These are phyloP conservation scores for Dendrobium catenatum DNA, from an alignment of 106 monocot genomes.

Conservation along the genomic window DNA sequence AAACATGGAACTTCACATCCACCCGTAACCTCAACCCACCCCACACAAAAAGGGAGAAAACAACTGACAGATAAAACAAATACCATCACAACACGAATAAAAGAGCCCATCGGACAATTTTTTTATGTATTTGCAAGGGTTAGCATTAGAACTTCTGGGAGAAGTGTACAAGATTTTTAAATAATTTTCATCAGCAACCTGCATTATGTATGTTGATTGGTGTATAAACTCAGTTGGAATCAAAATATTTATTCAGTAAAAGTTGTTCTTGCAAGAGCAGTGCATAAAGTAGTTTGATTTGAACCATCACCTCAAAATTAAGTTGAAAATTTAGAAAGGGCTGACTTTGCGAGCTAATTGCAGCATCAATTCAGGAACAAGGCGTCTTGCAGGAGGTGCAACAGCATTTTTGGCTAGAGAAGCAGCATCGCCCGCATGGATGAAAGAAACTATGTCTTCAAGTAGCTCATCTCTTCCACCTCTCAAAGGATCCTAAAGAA, in stretches of 20 bases:
- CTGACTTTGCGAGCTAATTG: constrained; percentile 54
- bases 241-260: not conserved
- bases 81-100: not conserved
- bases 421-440: constrained; percentile 34
- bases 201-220: not conserved
- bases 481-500: constrained; percentile 65
- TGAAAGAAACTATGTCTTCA: constrained; percentile 36
- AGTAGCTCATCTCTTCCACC: constrained; percentile 65
- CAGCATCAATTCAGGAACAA: constrained; percentile 67
- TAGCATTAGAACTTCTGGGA: not conserved
- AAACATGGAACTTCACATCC: not conserved
- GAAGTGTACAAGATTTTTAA: not conserved
- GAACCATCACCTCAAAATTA: constrained; percentile 16
- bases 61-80: not conserved
- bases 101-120: not conserved
- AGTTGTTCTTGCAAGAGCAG: not conserved
- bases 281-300: not conserved
- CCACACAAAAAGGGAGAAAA: not conserved
- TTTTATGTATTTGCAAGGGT: not conserved
- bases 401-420: constrained; percentile 20
- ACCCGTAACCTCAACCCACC: not conserved
- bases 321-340: constrained; percentile 34
- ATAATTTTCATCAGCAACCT: not conserved
- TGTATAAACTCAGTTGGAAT: not conserved
- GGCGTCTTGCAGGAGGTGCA: constrained; percentile 38